Evolutionary conservation across 148 eudicot genomes (phyloP).

Genomic region (Drosera capensis): DNA sequence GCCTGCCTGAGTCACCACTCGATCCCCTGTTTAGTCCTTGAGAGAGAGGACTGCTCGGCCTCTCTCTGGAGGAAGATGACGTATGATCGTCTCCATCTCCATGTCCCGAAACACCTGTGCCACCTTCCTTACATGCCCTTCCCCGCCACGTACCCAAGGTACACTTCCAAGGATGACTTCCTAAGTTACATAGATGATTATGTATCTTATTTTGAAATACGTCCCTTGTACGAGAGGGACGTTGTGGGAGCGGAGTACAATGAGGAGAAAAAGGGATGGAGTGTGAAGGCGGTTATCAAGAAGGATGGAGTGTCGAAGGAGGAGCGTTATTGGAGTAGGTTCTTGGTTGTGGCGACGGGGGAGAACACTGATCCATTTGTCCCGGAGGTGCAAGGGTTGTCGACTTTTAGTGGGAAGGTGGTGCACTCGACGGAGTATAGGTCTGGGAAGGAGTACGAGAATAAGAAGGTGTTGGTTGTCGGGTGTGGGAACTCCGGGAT

Average conservation of each 20-base stretch:
- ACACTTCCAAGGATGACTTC: conserved; percentile 20
- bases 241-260: conserved; percentile 20
- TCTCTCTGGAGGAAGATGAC: conserved; percentile 35
- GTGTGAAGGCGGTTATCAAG: conserved; percentile 9
- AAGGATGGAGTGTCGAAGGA: background rate
- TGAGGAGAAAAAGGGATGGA: conserved; percentile 14
- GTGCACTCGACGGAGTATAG: conserved; percentile 28
- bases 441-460: conserved; percentile 9
- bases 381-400: conserved; percentile 18
- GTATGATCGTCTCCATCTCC: conserved; percentile 41
- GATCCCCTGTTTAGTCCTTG: conserved; percentile 27
- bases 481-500: conserved; percentile 40
- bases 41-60: conserved; percentile 34
- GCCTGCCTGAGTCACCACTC: too few relatives aligned
- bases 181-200: conserved; percentile 31
- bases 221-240: conserved; percentile 12
- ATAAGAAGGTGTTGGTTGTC: conserved; percentile 23
- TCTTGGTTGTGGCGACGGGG: conserved; percentile 26
- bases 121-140: conserved; percentile 19
- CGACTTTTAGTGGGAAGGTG: conserved; percentile 15
- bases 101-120: conserved; percentile 31
- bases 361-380: conserved; percentile 17
- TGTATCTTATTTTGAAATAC: conserved; percentile 16
- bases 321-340: conserved; percentile 9
- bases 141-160: conserved; percentile 11